Base-by-base conservation (phyloP, 257 asterid species). In the Osmanthus fragrans region DNA sequence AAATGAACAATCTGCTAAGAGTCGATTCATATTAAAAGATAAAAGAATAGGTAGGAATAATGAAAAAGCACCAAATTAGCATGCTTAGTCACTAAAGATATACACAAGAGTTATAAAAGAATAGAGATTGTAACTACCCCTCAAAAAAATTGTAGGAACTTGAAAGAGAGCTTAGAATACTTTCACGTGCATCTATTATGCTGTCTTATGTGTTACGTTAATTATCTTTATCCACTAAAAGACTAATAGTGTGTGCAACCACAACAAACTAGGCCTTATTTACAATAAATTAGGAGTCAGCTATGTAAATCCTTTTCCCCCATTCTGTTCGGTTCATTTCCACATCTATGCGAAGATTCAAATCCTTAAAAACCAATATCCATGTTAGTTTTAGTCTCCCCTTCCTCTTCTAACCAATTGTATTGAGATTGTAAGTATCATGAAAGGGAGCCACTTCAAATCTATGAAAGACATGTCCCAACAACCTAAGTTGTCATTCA, bases 1-100 rank as follows among this genome's bases (percentile, higher is more conserved):
- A 96, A 93, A 82, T 90, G 97, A 81, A 96, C 99, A 70, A 91
- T 78, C 99, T 96, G 92, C 82, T 79, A 27, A 80, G 67, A 47
- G 66, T 1, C 32, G 67, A 71, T 63, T 42, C 70, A 71, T 42
- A 65, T 13, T 69, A 32, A 51, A 68, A 34, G 64, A 42, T 42
- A 49, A 7, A 36, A 40, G 64, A 67, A 45, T 5, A 54, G 64
- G 67, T 16, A 40, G 63, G 4, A 23, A 60, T 13, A 32, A 51
- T 40, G 56, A 15, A 71, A 68, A 30, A 64, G 56, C 73, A 30
- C 49, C 60, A 81, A 16, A 9, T 25, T 63, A 25, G 13, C 34
- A 60, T 30, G 68, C 68, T 21, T 60, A 27, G 19, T 63, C 32
- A 63, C 69, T 3, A 11, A 63, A 63, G 12, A 63, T 23, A 63